Base-by-base conservation (phyloP, 139 green algal species). In the Tetratostichococcus sp. region DNA sequence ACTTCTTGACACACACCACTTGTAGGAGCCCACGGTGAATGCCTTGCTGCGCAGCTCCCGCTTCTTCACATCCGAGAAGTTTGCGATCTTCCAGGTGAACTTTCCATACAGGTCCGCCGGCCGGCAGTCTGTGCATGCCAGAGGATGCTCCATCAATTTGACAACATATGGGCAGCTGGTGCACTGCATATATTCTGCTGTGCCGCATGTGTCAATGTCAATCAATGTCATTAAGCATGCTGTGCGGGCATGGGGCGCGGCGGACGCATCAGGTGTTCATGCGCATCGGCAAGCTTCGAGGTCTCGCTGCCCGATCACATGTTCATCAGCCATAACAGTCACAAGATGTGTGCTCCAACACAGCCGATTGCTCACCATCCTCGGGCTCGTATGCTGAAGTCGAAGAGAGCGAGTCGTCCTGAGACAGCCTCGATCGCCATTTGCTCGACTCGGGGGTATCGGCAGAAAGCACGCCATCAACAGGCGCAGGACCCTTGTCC, bases 21-120 rank as follows among this genome's bases (percentile, higher is more conserved):
- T 97, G 86, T 97, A 97, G 34, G 79, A 86, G 30, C 95, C 94
- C 3, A 98, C 94, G 66, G 96, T 89, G 77, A 98, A 98, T 0
- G 94, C 82, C 67, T 89, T 92, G 86, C 90, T 96, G 0, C 94
- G 80, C 28, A 98, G 90, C 86, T 98, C 95, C 4, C 93, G 71
- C 83, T 98, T 98, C 80, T 80, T 93, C 65, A 94, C 91, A 70
- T 98, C 93, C 19, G 84, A 90, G 75, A 98, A 98, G 75, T 95
- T 96, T 32, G 97, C 91, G 43, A 98, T 95, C 74, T 95, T 96
- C 95, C 95, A 98, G 2, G 95, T 98, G 83, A 97, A 98, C 78
- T 96, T 97, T 42, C 95, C 94, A 70, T 97, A 98, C 30, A 98
- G 85, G 33, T 93, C 85, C 57, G 89, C 74, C 1, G 91, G 91